Evolutionary conservation across 208 protist genomes (phyloP), one percentile per base, ranked within the genome.

Genomic region (Leishmania martiniquensis): DNA sequence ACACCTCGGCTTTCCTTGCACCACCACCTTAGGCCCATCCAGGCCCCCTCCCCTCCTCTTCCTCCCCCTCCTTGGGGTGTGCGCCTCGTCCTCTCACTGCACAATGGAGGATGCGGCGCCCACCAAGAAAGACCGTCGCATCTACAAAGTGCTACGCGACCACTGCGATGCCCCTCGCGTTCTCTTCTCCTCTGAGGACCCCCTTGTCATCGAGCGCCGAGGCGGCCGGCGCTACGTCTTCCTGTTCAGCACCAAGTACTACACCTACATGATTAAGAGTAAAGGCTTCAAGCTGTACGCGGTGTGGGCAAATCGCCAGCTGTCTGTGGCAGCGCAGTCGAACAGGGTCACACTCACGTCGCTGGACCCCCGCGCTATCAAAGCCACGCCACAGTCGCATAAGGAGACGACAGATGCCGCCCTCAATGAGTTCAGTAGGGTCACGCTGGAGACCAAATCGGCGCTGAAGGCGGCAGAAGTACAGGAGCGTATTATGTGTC

Each of bases 241-340:
- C 32, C 76, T 98, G 49, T 84, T 93, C 29, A 62, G 83, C 69
- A 96, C 94, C 29, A 80, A 86, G 45, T 93, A 89, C 76, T 90
- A 93, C 80, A 90, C 91, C 13, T 98, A 98, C 76, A 81, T 98
- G 51, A 77, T 98, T 55, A 96, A 96, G 75, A 54, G 78, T 6
- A 96, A 95, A 74, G 87, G 78, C 25, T 89, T 85, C 68, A 89
- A 93, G 68, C 88, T 95, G 54, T 96, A 98, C 81, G 75, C 82
- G 10, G 78, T 89, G n/a, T 96, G 89, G 89, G 77, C 86, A 9
- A 96, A 94, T 72, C 88, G 84, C n/a, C 73, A 84, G 39, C 74
- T 97, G 22, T 87, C 80, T 32, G 81, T 93, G 54, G 55, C 71
- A 29, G 84, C 83, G 34, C 73, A 81, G 49, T 12, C 73, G 34